These are phyloP conservation scores for Cyclaneusma minus DNA, from an alignment of 2,329 filamentous ascomycete species.

Conservation along the genomic window DNA sequence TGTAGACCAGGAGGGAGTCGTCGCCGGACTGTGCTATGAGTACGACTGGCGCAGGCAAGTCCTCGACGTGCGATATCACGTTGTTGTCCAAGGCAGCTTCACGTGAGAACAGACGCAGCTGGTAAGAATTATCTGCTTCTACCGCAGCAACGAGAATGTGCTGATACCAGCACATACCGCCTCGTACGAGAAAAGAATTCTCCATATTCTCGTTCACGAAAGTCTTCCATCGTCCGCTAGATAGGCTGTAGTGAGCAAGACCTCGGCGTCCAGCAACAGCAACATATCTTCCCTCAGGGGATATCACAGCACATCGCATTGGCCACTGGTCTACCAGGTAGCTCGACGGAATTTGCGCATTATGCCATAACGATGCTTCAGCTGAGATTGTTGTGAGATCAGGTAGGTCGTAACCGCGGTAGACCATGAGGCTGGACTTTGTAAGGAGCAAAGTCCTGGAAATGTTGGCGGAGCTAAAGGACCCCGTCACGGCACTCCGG, in stretches of 20 bases:
- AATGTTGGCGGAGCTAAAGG: conserved; percentile 82
- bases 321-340: conserved; percentile 93
- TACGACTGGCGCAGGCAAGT: conserved; percentile 73
- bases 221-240: conserved; percentile 89
- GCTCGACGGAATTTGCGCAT: conserved; percentile 64
- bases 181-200: conserved; percentile 80
- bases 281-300: conserved; percentile 82
- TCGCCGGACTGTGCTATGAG: conserved; percentile 79
- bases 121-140: conserved; percentile 68
- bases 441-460: conserved; percentile 82
- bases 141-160: conserved; percentile 88
- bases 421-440: conserved; percentile 76
- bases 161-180: conserved; percentile 98
- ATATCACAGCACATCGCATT: conserved; percentile 73
- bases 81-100: conserved; percentile 63
- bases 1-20: conserved; percentile 91
- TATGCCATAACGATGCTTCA: conserved; percentile 91
- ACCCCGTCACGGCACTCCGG: conserved; percentile 81
- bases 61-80: conserved; percentile 60
- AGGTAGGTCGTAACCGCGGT: conserved; percentile 81
- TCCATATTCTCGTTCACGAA: conserved; percentile 71
- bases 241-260: conserved; percentile 87
- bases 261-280: conserved; percentile 90
- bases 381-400: conserved; percentile 85
- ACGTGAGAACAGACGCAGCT: conserved; percentile 84